Base-by-base conservation (phyloP, 805 yeast genomes). In the Candida methanosorbosa region DNA sequence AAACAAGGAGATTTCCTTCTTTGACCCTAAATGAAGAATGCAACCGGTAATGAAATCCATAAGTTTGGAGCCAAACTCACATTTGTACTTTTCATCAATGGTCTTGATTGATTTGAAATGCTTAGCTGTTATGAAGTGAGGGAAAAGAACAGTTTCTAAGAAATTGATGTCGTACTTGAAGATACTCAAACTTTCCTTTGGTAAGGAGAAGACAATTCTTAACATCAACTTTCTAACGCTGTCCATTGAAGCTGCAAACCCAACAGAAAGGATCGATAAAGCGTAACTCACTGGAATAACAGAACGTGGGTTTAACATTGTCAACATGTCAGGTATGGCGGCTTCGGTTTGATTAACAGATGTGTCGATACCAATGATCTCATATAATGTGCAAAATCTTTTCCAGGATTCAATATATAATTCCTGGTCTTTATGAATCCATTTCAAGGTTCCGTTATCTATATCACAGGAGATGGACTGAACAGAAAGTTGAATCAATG, bases 271-370 rank as follows among this genome's bases (percentile, higher is more conserved):
- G n/a, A 87, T 57, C 4, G 81, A 66, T 38, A 82, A 61, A 0
- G 83, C 80, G 88, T 94, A 86, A 1, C 78, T 65, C 1, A 78
- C 66, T 24, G 78, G 77, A 34, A 86, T 68, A 18, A 58, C 44
- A 0, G 83, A 72, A 2, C 54, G 41, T 3, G 71, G 66, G 0
- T 65, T 49, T 18, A 84, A 63, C 12, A 83, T 52, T 1, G 58
- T 59, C 2, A 74, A 51, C 29, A 87, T 71, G 45, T 84, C 94
- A 7, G 59, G 58, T 1, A 70, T 56, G 0, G 92, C 90, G 11
- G 85, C 95, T 44, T 78, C 78, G 1, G 88, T 76, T 55, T 88
- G 96, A 46, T 88, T 87, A 46, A 84, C 58, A 0, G 95, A 82
- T 0, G 95, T 76, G 52, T 87, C 96, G 27, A 87, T 68, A 1